Base-by-base conservation (phyloP, 805 yeast genomes). In the Saccharomycopsis javanensis region DNA sequence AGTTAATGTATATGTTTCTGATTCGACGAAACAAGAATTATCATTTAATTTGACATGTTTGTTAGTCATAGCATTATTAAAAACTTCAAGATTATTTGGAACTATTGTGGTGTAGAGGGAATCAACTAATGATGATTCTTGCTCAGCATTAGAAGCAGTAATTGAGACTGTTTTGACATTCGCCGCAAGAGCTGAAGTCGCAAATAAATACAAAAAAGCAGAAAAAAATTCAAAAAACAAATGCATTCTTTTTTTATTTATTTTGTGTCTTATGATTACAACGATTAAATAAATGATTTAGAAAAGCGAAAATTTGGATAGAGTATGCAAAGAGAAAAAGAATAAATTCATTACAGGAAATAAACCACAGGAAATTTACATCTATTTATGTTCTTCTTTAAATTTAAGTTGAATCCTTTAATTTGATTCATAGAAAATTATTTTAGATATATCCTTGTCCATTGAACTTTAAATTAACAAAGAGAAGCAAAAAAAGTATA, bases 11-110 rank as follows among this genome's bases (percentile, higher is more conserved):
- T 35, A 54, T 18, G 51, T 48, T 13, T 28, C 48, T 8, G 60
- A 57, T 11, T 31, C 45, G 11, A 46, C 55, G 34, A 50, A 55
- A 31, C 60, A 55, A 25, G 30, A 23, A 1, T 34, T 30, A 51
- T 30, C 30, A 11, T 15, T 10, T 23, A 51, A 16, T 35, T 37
- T 37, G 7, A 52, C 46, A 20, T 42, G 48, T 13, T 42, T 42
- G 5, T 42, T 20, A 5, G 28, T 6, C 18, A 20, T 11, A 6
- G 48, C 48, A 20, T 25, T 42, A 16, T 42, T 42, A 15, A 42
- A 42, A 20, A 25, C 25, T 20, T 42, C 28, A 10, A 42, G 23
- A 20, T 42, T 20, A 5, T 42, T 42, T 20, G 48, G 48, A 20
- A 25, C 28, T 20, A 42, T 42, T 8, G 48, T 42, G 3, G 48